phyloP scores from a whole-genome alignment of 495 filamentous ascomycete genomes.

The Haplographium delicatum region DNA sequence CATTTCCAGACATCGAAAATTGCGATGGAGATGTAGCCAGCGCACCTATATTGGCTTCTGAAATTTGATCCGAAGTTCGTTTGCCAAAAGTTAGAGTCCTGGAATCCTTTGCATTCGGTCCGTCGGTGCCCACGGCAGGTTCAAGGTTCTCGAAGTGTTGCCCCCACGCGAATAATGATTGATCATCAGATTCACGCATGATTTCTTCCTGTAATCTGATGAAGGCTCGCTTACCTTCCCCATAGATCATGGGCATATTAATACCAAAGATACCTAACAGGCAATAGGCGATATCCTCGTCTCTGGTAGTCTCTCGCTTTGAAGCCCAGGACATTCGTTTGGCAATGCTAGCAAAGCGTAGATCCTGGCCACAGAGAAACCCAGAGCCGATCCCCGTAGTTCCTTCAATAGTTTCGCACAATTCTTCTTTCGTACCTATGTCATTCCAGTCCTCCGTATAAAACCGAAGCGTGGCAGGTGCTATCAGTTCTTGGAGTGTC shows the following conservation, averaged over 20 bases:
- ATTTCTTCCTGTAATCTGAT: conserved; percentile 2
- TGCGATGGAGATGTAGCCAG: no score
- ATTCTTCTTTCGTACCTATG: neutral
- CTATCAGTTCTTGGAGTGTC: no score
- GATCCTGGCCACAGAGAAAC: neutral
- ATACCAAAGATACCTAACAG: conserved; percentile 4
- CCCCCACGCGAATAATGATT: conserved; percentile 5
- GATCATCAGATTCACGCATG: conserved; percentile 3
- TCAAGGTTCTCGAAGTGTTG: neutral
- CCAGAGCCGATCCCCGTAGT: no score
- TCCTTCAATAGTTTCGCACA: no score
- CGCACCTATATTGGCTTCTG: no score
- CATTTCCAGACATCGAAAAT: no score
- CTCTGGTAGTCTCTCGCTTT: neutral
- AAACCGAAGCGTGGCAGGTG: neutral
- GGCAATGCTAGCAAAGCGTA: neutral
- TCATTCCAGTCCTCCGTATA: neutral
- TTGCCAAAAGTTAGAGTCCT: no score
- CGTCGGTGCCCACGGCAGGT: no score
- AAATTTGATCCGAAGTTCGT: no score
- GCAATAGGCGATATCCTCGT: conserved; percentile 7
- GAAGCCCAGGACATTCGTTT: conserved; percentile 8
- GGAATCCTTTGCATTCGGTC: no score
- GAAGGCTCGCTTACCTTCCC: neutral
- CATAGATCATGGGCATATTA: neutral